These are phyloP conservation scores for Calophaca sinica DNA, from an alignment of 306 rosid genomes.

Conservation along the genomic window DNA sequence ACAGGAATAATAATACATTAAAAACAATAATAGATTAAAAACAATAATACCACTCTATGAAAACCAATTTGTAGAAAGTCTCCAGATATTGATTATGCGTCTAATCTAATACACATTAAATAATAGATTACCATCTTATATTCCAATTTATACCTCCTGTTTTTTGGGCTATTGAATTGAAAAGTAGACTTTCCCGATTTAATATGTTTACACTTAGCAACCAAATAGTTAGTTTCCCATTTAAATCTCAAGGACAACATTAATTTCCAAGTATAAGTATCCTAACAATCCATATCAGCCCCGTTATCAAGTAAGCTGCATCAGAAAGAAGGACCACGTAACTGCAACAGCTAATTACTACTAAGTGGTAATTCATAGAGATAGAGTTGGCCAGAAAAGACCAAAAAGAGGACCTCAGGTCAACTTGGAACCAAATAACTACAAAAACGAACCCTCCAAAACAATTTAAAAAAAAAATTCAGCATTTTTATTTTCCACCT, in stretches of 20 bases:
- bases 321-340: conserved; percentile 42
- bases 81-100: not conserved
- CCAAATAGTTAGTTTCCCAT: not conserved
- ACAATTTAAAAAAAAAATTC: not conserved
- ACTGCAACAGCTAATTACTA: conserved; percentile 17
- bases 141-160: conserved; percentile 11
- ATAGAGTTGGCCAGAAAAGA: conserved; percentile 40
- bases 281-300: conserved; percentile 27
- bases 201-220: not conserved
- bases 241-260: conserved; percentile 22
- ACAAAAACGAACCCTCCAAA: not conserved
- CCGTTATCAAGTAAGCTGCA: not conserved
- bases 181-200: not conserved
- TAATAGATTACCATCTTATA: conserved; percentile 25
- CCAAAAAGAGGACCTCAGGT: conserved; percentile 36
- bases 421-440: conserved; percentile 24
- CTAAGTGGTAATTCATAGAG: no score
- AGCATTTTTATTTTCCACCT: conserved; percentile 2
- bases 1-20: conserved; percentile 1
- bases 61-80: conserved; percentile 20
- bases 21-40: not conserved
- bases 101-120: not conserved
- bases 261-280: conserved; percentile 19
- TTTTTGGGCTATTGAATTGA: not conserved
- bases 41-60: not conserved